These are phyloP conservation scores for Cryptococcus floricola DNA, from an alignment of 1,284 basidiomycete species.

Conservation along the genomic window DNA sequence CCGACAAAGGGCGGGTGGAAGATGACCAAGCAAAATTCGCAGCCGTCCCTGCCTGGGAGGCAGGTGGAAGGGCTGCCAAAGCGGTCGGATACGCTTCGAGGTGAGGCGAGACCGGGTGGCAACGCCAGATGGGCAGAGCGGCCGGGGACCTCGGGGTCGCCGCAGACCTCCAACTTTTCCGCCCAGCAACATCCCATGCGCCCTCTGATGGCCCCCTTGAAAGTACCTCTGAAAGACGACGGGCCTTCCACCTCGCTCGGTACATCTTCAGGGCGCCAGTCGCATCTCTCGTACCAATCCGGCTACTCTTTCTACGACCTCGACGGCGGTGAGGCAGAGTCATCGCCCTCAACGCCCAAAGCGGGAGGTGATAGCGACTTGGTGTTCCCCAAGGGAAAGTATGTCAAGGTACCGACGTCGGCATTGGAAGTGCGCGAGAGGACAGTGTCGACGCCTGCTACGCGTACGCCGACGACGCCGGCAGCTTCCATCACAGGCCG, in stretches of 20 bases:
- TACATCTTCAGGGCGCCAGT: conserved; percentile 10
- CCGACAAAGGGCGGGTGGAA: neutral
- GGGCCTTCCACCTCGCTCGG: neutral
- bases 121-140: conserved; percentile 1
- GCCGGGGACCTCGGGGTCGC: neutral
- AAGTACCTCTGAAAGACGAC: conserved; percentile 27
- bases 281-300: conserved; percentile 32
- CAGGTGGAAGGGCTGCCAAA: neutral
- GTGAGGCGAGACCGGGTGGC: neutral
- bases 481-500: conserved; percentile 1
- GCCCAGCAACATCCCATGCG: neutral
- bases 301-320: conserved; percentile 42
- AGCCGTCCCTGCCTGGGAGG: neutral
- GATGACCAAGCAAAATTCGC: conserved; percentile 3
- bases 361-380: conserved; percentile 6
- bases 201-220: conserved; percentile 7
- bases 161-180: neutral
- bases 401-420: conserved; percentile 33
- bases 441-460: conserved; percentile 10
- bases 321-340: conserved; percentile 10
- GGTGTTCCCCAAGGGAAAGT: conserved; percentile 13
- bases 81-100: conserved; percentile 3
- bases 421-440: conserved; percentile 19
- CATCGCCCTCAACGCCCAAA: conserved; percentile 18
- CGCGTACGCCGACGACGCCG: neutral